phyloP scores from a whole-genome alignment of 352 stramenopile species.

The Pythium vanterpoolii region DNA sequence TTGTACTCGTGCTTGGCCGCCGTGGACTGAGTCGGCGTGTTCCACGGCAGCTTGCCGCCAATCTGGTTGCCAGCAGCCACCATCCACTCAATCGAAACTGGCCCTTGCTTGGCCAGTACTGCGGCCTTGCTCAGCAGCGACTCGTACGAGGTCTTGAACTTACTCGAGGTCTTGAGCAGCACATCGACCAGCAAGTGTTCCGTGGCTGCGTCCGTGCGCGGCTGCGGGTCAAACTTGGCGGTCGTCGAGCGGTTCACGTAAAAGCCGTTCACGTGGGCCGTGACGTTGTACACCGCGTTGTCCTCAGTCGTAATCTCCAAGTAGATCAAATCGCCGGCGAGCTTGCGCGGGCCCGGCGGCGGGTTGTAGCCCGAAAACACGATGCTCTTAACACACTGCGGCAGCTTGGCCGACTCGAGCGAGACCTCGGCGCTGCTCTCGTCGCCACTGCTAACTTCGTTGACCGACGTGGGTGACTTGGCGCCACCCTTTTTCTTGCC shows the following conservation, averaged over 20 bases:
- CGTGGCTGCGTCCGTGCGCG: conserved; percentile 36
- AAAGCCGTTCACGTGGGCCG: conserved; percentile 90
- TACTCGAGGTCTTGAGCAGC: conserved; percentile 58
- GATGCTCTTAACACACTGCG: conserved; percentile 89
- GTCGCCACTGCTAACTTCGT: conserved; percentile 22
- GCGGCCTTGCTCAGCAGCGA: conserved; percentile 80
- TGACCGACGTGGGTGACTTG: conserved; percentile 8
- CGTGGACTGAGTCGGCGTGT: conserved; percentile 39
- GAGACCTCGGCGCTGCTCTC: conserved; percentile 27
- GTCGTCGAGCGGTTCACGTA: conserved; percentile 90
- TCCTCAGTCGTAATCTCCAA: conserved; percentile 85
- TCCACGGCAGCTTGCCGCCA: conserved; percentile 78
- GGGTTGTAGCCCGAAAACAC: conserved; percentile 94
- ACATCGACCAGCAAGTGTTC: conserved; percentile 83
- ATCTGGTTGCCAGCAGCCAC: conserved; percentile 73
- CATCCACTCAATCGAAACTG: conserved; percentile 86
- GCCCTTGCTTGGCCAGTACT: conserved; percentile 64
- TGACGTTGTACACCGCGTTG: conserved; percentile 77
- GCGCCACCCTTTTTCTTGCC: conserved; percentile 29
- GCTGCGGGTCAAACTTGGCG: conserved; percentile 78
- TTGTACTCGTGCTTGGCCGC: conserved; percentile 64
- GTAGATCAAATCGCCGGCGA: conserved; percentile 94
- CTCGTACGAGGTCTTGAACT: conserved; percentile 72
- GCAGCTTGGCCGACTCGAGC: conserved; percentile 53
- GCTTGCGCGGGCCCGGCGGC: conserved; percentile 87